Evolutionary conservation across 2,329 filamentous ascomycete species (phyloP).

Genomic region (Diaporthe citri): DNA sequence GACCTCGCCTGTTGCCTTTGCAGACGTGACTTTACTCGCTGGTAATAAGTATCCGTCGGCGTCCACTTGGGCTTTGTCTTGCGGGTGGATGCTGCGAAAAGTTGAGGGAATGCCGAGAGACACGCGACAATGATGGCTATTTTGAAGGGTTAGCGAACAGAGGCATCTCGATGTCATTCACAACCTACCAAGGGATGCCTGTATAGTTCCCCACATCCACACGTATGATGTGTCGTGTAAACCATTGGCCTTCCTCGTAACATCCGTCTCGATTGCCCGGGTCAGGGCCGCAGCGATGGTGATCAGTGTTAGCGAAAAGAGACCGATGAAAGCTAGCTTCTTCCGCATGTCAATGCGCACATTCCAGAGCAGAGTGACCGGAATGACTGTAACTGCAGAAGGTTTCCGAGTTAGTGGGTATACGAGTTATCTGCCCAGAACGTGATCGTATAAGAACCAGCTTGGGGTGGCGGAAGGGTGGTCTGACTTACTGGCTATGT

Average conservation of each 20-base stretch:
- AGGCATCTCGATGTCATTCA: background rate
- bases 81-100: background rate
- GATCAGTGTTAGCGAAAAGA: conserved; percentile 13
- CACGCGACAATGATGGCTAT: conserved; percentile 9
- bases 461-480: background rate
- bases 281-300: conserved; percentile 13
- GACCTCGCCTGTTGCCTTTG: background rate
- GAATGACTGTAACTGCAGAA: background rate
- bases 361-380: conserved; percentile 46
- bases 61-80: conserved; percentile 5
- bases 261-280: background rate
- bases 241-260: background rate
- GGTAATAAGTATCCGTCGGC: conserved; percentile 9
- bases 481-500: background rate
- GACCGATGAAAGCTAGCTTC: conserved; percentile 43
- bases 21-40: background rate
- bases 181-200: conserved; percentile 6
- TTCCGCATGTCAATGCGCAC: conserved; percentile 48
- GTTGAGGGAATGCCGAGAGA: conserved; percentile 21
- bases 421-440: too few relatives aligned
- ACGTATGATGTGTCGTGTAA: background rate
- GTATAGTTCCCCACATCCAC: background rate
- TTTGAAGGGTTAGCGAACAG: background rate
- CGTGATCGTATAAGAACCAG: background rate
- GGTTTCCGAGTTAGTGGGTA: background rate